Evolutionary conservation across 257 asterid genomes (phyloP).

Genomic region (Plectranthus barbatus): DNA sequence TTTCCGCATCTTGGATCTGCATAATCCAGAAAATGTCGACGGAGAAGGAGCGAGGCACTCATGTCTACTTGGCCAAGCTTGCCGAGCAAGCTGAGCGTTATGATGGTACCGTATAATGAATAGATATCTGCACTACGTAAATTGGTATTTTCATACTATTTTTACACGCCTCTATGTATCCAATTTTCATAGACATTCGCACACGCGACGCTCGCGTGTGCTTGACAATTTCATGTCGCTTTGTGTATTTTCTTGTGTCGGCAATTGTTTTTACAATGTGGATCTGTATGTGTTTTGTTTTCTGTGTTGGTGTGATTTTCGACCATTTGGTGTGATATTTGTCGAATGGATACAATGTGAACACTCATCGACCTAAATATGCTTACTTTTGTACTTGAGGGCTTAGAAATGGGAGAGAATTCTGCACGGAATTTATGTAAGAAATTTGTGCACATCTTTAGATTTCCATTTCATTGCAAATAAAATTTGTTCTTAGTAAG

Average conservation of each 20-base stretch:
- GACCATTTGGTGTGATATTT: too few species aligned
- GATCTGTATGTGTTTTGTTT: slow-evolving; percentile 11
- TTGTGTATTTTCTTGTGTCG: background rate
- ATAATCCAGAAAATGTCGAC: slow-evolving; percentile 29
- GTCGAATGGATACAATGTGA: slow-evolving; percentile 1
- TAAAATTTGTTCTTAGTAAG: background rate
- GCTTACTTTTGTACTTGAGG: background rate
- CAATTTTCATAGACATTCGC: background rate
- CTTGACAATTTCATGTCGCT: background rate
- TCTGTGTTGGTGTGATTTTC: background rate
- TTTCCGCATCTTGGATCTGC: slow-evolving; percentile 17
- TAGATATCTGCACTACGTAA: background rate
- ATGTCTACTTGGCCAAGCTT: slow-evolving; percentile 70
- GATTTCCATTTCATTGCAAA: background rate
- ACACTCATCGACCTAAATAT: slow-evolving; percentile 1
- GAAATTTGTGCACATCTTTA: background rate
- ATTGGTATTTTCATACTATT: background rate
- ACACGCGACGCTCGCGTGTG: too few species aligned
- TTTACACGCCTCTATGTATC: background rate
- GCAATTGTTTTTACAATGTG: background rate
- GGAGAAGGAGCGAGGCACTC: slow-evolving; percentile 57
- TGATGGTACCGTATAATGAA: slow-evolving; percentile 53
- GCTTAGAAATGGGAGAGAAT: too few species aligned
- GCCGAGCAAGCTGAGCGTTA: too few species aligned
- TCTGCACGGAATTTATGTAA: background rate